Evolutionary conservation across 441 rosid species (phyloP), one percentile per base, ranked within the genome.

Genomic region (Arabidopsis hybrid): DNA sequence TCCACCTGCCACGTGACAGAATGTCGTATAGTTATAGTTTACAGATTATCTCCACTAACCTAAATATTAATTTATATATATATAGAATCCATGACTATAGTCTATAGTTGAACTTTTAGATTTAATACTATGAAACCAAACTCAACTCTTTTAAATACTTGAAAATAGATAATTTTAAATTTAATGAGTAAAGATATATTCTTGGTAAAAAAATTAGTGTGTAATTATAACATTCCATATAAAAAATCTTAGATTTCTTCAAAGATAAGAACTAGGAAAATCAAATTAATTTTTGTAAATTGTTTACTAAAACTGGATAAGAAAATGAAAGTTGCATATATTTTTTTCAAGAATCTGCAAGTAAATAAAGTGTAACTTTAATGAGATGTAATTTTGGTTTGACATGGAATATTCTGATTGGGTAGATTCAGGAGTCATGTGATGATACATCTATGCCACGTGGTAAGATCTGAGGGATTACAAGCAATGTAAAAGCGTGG

Each of bases 1-100:
- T 67, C 43, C 49, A 68, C 74, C 79, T 75, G 74, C 69, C 74
- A 61, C 79, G 79, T 75, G 73, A 68, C 74, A 43, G 64, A 75
- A 68, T 75, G 52, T 75, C 65, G 51, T 53, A 51, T 51, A 9
- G 56, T 59, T 74, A 39, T 59, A 73, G 46, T 17, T 64, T 8
- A 73, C 73, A 60, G 62, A 40, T 62, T n/a, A 74, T 67, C 40
- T 68, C 78, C 73, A 74, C 73, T 74, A 51, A 51, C 17, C 39
- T 13, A 29, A 12, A 42, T 40, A 11, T 10, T 1, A 36, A 21
- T 21, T 21, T 21, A 21, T 5, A 26, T 11, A 6, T 11, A 26
- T 11, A 26, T 6, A 53, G 4, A 29, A 53, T 55, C 10, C 32
- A 9, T 50, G 26, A 21, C 26, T 17, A 18, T 18, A 51, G 26